phyloP scores from a whole-genome alignment of 2,329 filamentous ascomycete species.

The Fusarium pilosicola region DNA sequence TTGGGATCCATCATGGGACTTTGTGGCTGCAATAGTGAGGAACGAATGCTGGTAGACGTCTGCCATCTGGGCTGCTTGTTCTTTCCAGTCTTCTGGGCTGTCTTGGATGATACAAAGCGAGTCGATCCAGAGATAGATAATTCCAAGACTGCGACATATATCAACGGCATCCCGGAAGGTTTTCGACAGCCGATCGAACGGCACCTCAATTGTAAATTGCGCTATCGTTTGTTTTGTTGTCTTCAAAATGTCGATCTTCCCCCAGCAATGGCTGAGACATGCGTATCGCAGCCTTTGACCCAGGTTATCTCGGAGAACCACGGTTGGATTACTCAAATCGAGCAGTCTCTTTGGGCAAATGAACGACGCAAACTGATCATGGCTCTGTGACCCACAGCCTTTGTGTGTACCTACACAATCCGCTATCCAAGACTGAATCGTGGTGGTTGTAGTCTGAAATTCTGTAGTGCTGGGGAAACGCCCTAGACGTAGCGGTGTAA shows the following conservation, averaged over 20 bases:
- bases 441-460: background rate
- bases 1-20: background rate
- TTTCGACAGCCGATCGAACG: accelerated
- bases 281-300: background rate
- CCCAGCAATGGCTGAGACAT: background rate
- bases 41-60: background rate
- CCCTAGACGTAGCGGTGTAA: background rate
- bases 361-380: background rate
- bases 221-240: background rate
- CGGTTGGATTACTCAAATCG: background rate
- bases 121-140: background rate
- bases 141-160: background rate
- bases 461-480: background rate
- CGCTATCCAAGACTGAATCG: background rate
- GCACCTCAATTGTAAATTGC: accelerated
- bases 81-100: background rate
- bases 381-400: accelerated
- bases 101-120: background rate
- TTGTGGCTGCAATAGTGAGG: background rate
- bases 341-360: background rate
- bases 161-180: background rate
- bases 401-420: background rate
- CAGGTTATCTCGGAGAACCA: background rate
- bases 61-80: background rate
- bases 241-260: background rate